These are phyloP conservation scores for Blastobotrys apis DNA, from an alignment of 1,139 yeast species.

Conservation along the genomic window DNA sequence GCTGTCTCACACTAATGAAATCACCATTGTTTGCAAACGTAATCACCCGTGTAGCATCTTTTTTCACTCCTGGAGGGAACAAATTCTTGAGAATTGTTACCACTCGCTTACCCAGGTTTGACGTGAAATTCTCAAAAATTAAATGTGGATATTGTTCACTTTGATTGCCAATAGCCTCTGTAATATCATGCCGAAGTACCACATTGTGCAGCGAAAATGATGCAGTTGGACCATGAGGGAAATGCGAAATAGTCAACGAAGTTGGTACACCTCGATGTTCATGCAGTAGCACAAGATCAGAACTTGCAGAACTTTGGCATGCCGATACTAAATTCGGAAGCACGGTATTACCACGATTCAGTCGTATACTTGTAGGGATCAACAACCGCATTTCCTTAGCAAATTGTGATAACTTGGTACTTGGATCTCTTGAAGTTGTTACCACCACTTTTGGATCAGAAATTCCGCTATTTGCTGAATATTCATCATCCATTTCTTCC, in stretches of 20 bases:
- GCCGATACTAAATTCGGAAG: conserved; percentile 82
- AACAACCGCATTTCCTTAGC: conserved; percentile 85
- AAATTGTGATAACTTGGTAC: conserved; percentile 78
- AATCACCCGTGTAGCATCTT: conserved; percentile 81
- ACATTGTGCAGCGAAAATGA: conserved; percentile 93
- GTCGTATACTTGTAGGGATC: conserved; percentile 83
- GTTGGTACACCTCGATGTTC: conserved; percentile 99
- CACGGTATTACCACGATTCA: conserved; percentile 90
- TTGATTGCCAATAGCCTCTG: conserved; percentile 71
- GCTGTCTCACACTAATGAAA: conserved; percentile 90
- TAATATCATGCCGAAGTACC: conserved; percentile 85
- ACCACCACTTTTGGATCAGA: conserved; percentile 90
- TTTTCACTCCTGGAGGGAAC: conserved; percentile 96
- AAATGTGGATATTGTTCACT: conserved; percentile 92
- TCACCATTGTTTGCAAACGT: conserved; percentile 90
- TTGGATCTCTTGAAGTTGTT: conserved; percentile 91
- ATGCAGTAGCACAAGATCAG: conserved; percentile 81
- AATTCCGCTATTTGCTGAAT: conserved; percentile 79
- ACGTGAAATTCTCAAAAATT: conserved; percentile 85
- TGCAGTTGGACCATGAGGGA: conserved; percentile 98
- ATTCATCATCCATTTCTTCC: conserved; percentile 74
- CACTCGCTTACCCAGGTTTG: conserved; percentile 79
- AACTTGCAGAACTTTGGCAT: conserved; percentile 68
- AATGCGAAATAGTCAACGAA: conserved; percentile 84
- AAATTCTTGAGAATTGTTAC: conserved; percentile 77